These are phyloP conservation scores for Monotropa hypopitys DNA, from an alignment of 179 eudicot species.

Conservation along the genomic window DNA sequence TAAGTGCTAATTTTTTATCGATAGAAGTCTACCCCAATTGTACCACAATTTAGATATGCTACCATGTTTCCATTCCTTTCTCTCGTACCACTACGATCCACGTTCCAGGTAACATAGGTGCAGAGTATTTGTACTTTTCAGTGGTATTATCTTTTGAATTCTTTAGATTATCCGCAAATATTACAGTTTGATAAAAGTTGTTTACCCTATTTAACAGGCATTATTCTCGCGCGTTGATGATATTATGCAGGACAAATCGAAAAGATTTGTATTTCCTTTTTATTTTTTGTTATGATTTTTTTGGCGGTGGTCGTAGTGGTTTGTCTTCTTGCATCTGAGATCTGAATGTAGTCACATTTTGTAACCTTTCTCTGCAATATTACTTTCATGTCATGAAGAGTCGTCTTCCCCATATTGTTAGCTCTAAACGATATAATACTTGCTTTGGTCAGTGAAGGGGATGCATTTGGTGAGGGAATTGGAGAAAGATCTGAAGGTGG, in stretches of 20 bases:
- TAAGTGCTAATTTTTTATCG: no score
- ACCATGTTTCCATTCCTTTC: no score
- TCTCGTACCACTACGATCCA: no score
- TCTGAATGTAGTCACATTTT: not conserved
- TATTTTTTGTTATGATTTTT: not conserved
- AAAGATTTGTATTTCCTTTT: not conserved
- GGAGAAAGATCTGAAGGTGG: conserved; percentile 91
- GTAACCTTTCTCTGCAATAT: not conserved
- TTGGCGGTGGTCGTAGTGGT: not conserved
- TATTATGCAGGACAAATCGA: not conserved
- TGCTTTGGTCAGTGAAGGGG: conserved; percentile 64
- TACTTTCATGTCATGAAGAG: not conserved
- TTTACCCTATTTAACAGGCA: not conserved
- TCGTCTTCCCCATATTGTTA: not conserved
- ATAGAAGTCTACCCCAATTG: no score
- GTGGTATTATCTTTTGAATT: not conserved
- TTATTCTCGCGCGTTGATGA: not conserved
- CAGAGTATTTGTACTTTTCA: not conserved
- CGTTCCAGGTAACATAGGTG: no score
- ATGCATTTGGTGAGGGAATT: conserved; percentile 89
- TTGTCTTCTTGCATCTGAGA: not conserved
- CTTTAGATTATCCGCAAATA: not conserved
- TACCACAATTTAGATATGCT: no score
- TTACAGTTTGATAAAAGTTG: not conserved
- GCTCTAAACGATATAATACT: conserved; percentile 2